Conservation (phyloP, 2,329 filamentous ascomycete genomes). For the Ophiostoma angusticollis region DNA sequence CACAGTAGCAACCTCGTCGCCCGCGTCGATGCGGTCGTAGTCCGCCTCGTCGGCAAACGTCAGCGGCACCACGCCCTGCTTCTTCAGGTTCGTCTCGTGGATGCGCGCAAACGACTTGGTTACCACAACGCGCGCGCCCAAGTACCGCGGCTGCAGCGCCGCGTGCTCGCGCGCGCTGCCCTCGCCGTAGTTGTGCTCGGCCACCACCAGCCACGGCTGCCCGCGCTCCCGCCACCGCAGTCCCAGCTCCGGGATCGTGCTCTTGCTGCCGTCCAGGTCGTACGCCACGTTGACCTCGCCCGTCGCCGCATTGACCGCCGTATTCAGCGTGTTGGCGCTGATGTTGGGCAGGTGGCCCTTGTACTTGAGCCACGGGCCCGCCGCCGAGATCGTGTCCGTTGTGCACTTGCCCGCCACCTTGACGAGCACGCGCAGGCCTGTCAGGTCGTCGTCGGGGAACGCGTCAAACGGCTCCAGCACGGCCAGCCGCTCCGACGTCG, state of each 20-base stretch:
- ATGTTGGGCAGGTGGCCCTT: slow-evolving; percentile 99
- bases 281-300: slow-evolving; percentile 87
- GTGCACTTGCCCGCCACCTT: slow-evolving; percentile 98
- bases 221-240: slow-evolving; percentile 66
- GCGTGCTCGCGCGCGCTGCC: slow-evolving; percentile 79
- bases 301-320: slow-evolving; percentile 82
- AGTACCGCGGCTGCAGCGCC: slow-evolving; percentile 71
- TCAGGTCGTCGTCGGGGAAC: slow-evolving; percentile 66
- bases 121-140: slow-evolving; percentile 73
- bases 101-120: slow-evolving; percentile 75
- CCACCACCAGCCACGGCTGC: slow-evolving; percentile 82
- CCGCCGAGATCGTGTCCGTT: slow-evolving; percentile 95
- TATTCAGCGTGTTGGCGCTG: slow-evolving; percentile 91
- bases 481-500: slow-evolving; percentile 80
- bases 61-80: slow-evolving; percentile 90
- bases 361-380: slow-evolving; percentile 97
- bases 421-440: slow-evolving; percentile 73
- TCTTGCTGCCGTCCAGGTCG: slow-evolving; percentile 62
- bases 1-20: slow-evolving; percentile 70
- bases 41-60: slow-evolving; percentile 82
- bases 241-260: slow-evolving; percentile 78
- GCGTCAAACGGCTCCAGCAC: slow-evolving; percentile 79
- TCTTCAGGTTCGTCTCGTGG: slow-evolving; percentile 89
- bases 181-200: slow-evolving; percentile 93
- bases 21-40: slow-evolving; percentile 71